A percentile compares a stretch with the other conserved stretches of the same genome.
These are phyloP conservation scores for Cyberlindnera euphorbiae DNA, from an alignment of 805 yeast genomes.

Conservation along the genomic window DNA sequence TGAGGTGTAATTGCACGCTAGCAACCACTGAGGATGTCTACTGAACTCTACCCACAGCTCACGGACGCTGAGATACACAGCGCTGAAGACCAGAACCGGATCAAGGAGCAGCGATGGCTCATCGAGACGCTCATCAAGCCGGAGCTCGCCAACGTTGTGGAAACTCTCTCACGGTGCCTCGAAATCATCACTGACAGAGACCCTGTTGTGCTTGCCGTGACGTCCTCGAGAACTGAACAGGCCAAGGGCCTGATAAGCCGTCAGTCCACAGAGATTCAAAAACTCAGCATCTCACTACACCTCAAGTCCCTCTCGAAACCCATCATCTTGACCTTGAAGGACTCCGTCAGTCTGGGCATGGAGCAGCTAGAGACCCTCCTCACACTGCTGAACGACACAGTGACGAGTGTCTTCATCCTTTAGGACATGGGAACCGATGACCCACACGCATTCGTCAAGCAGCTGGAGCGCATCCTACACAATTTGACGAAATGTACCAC, in stretches of 20 bases:
- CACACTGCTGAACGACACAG: conserved; percentile 27
- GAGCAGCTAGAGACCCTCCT: conserved; percentile 37
- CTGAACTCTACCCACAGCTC: conserved; percentile 30
- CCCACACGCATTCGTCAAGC: conserved; percentile 9
- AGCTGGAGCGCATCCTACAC: conserved; percentile 20
- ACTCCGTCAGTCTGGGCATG: conserved; percentile 30
- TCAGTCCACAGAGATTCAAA: conserved; percentile 47
- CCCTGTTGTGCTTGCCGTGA: conserved; percentile 52
- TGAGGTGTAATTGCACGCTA: background rate
- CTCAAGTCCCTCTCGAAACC: conserved; percentile 38
- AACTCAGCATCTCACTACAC: conserved; percentile 38
- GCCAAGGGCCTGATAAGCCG: conserved; percentile 59
- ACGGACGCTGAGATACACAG: conserved; percentile 15
- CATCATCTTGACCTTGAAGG: conserved; percentile 33
- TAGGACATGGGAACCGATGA: conserved; percentile 29
- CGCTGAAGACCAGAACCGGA: conserved; percentile 6
- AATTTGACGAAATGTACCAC: conserved; percentile 29
- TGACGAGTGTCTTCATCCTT: conserved; percentile 25
- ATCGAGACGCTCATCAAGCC: conserved; percentile 43
- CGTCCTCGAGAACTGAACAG: conserved; percentile 48
- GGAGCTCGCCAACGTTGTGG: conserved; percentile 42
- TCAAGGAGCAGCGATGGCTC: conserved; percentile 41
- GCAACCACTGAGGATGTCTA: conserved; percentile 24
- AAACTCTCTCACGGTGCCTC: conserved; percentile 38
- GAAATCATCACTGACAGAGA: conserved; percentile 34